Conservation (phyloP, 768 basidiomycete genomes). For the Panellus pusillus region DNA sequence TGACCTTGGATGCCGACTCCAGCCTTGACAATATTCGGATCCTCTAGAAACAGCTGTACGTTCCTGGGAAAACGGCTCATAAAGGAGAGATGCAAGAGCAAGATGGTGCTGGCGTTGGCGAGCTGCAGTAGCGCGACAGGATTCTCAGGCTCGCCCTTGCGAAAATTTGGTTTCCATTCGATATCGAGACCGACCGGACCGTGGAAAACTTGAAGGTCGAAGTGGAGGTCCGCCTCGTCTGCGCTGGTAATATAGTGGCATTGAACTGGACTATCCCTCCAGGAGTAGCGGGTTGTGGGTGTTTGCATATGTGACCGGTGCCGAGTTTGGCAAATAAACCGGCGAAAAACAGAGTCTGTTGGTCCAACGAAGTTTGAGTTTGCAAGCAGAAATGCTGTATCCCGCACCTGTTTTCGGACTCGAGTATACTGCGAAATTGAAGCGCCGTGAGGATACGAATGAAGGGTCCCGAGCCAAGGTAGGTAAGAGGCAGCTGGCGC, state of each 20-base stretch:
- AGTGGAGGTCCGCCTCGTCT: constrained; percentile 31
- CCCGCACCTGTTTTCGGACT: too few species aligned
- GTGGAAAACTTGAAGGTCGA: constrained; percentile 24
- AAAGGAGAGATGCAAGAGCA: constrained; percentile 64
- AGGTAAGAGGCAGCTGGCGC: too few species aligned
- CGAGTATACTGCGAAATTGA: too few species aligned
- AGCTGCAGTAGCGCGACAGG: constrained; percentile 76
- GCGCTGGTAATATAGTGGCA: constrained; percentile 38
- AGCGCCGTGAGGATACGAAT: too few species aligned
- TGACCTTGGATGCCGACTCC: constrained; percentile 76
- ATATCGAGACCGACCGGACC: constrained; percentile 68
- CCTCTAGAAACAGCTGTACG: constrained; percentile 52
- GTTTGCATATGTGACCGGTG: too few species aligned
- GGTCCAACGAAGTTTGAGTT: too few species aligned
- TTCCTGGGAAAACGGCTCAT: constrained; percentile 60
- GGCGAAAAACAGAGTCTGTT: too few species aligned
- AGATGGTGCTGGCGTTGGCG: constrained; percentile 51
- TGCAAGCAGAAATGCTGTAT: too few species aligned
- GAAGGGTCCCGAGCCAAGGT: too few species aligned
- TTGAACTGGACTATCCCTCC: constrained; percentile 29
- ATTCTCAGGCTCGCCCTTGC: constrained; percentile 56
- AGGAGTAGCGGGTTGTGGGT: constrained; percentile 38
- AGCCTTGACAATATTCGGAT: constrained; percentile 57
- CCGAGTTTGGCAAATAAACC: too few species aligned
- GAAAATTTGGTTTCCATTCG: constrained; percentile 72